Percentiles rank a stretch among this genome's conserved stretches.
These are phyloP conservation scores for Rhizophagus prolifer DNA, from an alignment of 192 early-diverging fungal species.

Conservation along the genomic window DNA sequence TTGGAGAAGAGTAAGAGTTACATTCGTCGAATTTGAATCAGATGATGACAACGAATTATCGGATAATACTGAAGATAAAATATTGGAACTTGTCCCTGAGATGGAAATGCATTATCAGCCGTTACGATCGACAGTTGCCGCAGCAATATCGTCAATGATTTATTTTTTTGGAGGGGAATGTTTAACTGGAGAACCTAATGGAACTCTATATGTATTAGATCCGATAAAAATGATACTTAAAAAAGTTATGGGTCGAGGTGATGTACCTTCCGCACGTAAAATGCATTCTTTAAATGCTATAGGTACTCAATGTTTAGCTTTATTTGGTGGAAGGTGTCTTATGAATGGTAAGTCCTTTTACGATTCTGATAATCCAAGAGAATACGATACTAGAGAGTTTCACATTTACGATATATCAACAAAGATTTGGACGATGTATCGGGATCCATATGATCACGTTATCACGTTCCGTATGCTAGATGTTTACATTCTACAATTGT, in stretches of 20 bases:
- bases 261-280: neutral
- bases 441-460: neutral
- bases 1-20: neutral
- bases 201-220: conserved; percentile 1
- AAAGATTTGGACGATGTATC: neutral
- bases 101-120: neutral
- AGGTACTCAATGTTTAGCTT: neutral
- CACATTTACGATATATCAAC: conserved; percentile 4
- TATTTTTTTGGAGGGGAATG: conserved; percentile 15
- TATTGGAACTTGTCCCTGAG: neutral
- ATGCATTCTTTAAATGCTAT: neutral
- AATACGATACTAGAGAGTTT: conserved; percentile 19
- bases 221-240: neutral
- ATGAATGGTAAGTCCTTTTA: neutral
- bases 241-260: neutral
- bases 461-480: conserved; percentile 5
- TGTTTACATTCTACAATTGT: neutral
- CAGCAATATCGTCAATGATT: neutral
- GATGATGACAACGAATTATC: neutral
- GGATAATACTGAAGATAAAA: neutral
- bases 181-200: neutral
- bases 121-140: neutral
- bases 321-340: conserved; percentile 16
- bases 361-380: no score
- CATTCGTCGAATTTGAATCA: neutral